These are phyloP conservation scores for Hanseniaspora vineae DNA, from an alignment of 805 yeast genomes.

Conservation along the genomic window DNA sequence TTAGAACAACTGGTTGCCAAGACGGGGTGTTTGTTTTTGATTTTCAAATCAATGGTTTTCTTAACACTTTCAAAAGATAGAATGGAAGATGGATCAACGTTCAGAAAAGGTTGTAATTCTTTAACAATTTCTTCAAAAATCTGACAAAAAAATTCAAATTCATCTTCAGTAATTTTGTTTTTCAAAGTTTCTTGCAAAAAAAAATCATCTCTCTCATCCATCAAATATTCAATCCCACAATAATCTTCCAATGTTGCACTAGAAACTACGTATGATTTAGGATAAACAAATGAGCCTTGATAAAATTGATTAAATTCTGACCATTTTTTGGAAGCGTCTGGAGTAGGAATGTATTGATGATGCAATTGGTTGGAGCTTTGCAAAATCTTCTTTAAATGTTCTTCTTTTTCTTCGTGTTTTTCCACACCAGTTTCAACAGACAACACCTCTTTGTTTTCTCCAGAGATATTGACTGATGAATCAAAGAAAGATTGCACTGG, in stretches of 20 bases:
- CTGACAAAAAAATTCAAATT: slow-evolving; percentile 69
- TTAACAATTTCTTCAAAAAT: slow-evolving; percentile 60
- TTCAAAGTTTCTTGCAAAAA: slow-evolving; percentile 36
- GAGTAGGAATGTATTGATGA: slow-evolving; percentile 74
- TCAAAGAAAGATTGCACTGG: slow-evolving; percentile 3
- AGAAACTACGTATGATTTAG: slow-evolving; percentile 71
- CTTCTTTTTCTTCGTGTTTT: slow-evolving; percentile 93
- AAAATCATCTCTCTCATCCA: slow-evolving; percentile 80
- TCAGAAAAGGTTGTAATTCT: slow-evolving; percentile 77
- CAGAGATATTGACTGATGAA: slow-evolving; percentile 4
- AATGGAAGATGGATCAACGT: slow-evolving; percentile 74
- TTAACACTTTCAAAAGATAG: slow-evolving; percentile 55
- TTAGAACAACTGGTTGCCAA: slow-evolving; percentile 2
- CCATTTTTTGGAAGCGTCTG: slow-evolving; percentile 85
- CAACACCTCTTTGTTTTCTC: slow-evolving; percentile 62
- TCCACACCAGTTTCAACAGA: slow-evolving; percentile 97
- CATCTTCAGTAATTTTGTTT: slow-evolving; percentile 53
- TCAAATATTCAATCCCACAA: slow-evolving; percentile 67
- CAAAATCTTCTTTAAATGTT: slow-evolving; percentile 84
- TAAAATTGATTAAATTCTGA: slow-evolving; percentile 63
- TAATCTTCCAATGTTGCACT: slow-evolving; percentile 96
- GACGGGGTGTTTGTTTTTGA: slow-evolving; percentile 14
- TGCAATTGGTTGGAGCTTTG: slow-evolving; percentile 19
- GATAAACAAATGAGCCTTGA: slow-evolving; percentile 50
- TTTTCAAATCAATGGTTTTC: slow-evolving; percentile 31